Percentiles rank a stretch among this genome's conserved stretches.
These are phyloP conservation scores for Xylaria sp. DNA, from an alignment of 2,329 filamentous ascomycete species.

Conservation along the genomic window DNA sequence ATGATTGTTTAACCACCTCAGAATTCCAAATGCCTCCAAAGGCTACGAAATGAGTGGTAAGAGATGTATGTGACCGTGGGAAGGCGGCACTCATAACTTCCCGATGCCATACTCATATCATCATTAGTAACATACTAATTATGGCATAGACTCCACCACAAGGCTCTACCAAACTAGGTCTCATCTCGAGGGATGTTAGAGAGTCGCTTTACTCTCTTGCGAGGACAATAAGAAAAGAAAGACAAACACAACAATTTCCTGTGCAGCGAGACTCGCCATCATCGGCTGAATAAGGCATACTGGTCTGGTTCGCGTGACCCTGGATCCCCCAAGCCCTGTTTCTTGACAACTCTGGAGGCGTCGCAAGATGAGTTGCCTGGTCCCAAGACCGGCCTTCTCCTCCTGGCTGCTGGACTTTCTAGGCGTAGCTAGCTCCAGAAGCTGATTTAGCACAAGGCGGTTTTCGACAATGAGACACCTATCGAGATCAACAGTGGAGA, in stretches of 20 bases:
- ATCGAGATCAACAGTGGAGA: conserved; percentile 8
- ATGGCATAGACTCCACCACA: not conserved
- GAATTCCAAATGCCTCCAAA: not conserved
- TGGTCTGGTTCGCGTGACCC: not conserved
- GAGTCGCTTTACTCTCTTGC: not conserved
- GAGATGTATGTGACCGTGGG: not conserved
- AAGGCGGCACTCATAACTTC: not conserved
- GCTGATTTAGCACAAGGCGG: not conserved
- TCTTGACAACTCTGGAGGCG: conserved; percentile 12
- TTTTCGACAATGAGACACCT: not conserved
- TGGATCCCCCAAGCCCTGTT: not conserved
- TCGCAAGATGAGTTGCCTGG: conserved; percentile 4
- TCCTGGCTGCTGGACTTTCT: not conserved
- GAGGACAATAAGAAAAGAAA: not conserved
- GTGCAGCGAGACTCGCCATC: not conserved
- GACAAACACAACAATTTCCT: not conserved
- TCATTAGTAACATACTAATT: not conserved
- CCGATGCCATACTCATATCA: not conserved
- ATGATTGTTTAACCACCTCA: not conserved
- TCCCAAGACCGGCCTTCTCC: not conserved
- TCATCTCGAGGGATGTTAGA: not conserved
- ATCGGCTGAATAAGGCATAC: conserved; percentile 19
- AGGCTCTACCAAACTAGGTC: not conserved
- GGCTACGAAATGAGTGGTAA: not conserved
- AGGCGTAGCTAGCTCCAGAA: conserved; percentile 16